A percentile compares a stretch with the other conserved stretches of the same genome.
phyloP scores from a whole-genome alignment of 2,329 filamentous ascomycete species.

The Pestalotiopsis sp. region DNA sequence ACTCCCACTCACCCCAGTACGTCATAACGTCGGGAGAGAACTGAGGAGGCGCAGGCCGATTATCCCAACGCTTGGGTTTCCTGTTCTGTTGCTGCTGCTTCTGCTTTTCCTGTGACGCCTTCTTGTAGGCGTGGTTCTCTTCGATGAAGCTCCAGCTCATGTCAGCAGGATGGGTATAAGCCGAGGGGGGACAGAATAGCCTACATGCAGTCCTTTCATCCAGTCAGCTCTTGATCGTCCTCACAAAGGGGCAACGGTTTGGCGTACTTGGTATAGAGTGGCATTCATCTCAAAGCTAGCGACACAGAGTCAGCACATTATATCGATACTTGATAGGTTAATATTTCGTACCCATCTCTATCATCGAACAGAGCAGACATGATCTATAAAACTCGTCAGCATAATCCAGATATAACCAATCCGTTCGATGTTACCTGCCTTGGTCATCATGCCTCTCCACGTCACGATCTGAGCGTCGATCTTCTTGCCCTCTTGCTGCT shows the following conservation, averaged over 20 bases:
- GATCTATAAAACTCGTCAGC: conserved; percentile 58
- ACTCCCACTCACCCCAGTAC: conserved; percentile 74
- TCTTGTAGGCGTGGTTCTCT: conserved; percentile 79
- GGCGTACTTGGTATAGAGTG: conserved; percentile 79
- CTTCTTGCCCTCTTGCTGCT: conserved; percentile 67
- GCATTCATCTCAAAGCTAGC: conserved; percentile 92
- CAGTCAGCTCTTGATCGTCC: conserved; percentile 18
- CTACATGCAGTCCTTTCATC: conserved; percentile 55
- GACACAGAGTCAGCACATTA: not conserved
- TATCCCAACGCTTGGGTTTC: conserved; percentile 34
- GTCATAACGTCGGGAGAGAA: conserved; percentile 79
- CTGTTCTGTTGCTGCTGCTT: conserved; percentile 54
- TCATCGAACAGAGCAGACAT: conserved; percentile 83
- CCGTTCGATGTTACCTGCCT: conserved; percentile 56
- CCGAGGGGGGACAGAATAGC: conserved; percentile 19
- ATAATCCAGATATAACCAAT: not conserved
- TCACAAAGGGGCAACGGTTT: conserved; percentile 12
- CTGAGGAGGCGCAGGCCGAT: conserved; percentile 20
- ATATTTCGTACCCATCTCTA: conserved; percentile 67
- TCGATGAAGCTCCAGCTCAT: conserved; percentile 75
- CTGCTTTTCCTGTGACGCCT: conserved; percentile 63
- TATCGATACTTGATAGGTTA: not conserved
- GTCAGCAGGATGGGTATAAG: not conserved
- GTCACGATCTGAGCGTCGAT: conserved; percentile 82
- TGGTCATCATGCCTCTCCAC: conserved; percentile 99